Evolutionary conservation across 257 asterid species (phyloP), one percentile per base, ranked within the genome.

Genomic region (Scutellaria barbata): DNA sequence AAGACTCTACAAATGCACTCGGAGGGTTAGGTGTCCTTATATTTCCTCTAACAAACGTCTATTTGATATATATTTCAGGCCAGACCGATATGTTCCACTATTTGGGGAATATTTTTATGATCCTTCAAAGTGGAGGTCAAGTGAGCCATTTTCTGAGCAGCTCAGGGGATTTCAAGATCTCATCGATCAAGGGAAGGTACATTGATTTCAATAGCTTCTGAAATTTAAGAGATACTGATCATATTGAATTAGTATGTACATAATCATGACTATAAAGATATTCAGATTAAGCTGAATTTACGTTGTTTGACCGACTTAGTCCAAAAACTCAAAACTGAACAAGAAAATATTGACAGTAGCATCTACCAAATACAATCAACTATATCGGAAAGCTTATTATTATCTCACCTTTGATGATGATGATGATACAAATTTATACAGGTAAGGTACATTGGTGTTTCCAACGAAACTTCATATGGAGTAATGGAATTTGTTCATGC

Each of bases 401-500:
- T 35, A 74, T 48, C 16, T 51, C 25, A 35, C 59, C 13, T 40
- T 73, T 42, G 43, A 13, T 25, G 39, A 63, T 57, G 47, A 54
- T 68, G 61, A 53, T 61, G 43, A 59, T n/a, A n/a, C n/a, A 13
- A 73, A 69, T 10, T 6, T 66, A 55, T 81, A 74, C 89, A 90
- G 98, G 97, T 93, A 39, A 87, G 97, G 65, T 86, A 90, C 70
- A 89, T 93, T 64, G 98, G 98, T 45, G 95, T 93, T 74, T 93
- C 98, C 69, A 90, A 93, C 72, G 98, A 93, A 83, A 93, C 95
- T 62, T 90, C 98, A 14, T 90, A 89, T 67, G 98, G 98, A 71
- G 95, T 90, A 43, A 90, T 87, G 97, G 97, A 90, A 85, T 90
- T 93, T 55, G 87, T 93, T 79, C 94, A 84, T 69, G 88, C 98